phyloP scores from a whole-genome alignment of 345 rosid species.

The Cardamine chenopodiifolia region DNA sequence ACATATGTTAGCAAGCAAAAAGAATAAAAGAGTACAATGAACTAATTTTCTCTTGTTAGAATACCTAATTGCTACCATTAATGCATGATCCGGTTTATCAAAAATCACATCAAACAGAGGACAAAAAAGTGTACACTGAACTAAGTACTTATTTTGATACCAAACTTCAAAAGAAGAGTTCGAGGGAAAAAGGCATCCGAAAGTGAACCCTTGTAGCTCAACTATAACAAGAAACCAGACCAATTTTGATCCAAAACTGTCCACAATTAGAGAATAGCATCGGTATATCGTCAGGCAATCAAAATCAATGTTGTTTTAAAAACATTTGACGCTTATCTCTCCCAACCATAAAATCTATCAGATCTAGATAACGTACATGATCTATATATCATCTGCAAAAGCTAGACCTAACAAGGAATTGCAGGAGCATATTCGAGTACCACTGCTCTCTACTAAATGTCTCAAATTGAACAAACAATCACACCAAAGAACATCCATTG shows the following conservation, averaged over 20 bases:
- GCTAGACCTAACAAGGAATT: conserved; percentile 1
- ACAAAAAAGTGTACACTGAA: no score
- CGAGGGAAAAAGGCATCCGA: neutral
- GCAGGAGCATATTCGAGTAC: neutral
- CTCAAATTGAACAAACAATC: neutral
- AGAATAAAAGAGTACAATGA: no score
- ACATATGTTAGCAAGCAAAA: neutral
- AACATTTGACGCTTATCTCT: neutral
- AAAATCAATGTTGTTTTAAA: neutral
- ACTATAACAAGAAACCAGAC: neutral
- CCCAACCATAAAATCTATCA: neutral
- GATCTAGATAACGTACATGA: conserved; percentile 1
- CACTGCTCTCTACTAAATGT: conserved; percentile 10
- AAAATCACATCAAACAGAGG: no score
- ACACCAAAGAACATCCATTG: conserved; percentile 1
- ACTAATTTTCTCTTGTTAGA: neutral
- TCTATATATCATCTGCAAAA: neutral
- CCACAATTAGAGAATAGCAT: neutral
- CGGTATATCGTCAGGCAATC: neutral
- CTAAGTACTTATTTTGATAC: neutral
- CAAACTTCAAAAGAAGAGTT: neutral
- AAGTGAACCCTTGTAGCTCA: neutral
- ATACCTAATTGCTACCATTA: neutral
- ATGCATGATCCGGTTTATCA: no score
- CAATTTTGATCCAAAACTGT: neutral